phyloP scores from a whole-genome alignment of 208 protist species.

The Spongospora subterranea region DNA sequence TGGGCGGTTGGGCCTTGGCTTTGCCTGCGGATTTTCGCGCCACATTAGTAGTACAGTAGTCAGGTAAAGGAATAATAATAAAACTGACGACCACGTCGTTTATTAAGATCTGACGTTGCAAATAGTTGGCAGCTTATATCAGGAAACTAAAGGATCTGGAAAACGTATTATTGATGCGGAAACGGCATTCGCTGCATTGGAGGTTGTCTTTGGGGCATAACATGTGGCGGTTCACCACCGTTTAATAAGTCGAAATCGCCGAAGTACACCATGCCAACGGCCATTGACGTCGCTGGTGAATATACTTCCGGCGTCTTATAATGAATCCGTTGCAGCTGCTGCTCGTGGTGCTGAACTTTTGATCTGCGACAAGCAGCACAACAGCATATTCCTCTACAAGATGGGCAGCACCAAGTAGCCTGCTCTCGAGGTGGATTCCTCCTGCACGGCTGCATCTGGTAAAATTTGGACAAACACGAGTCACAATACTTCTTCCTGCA shows the following conservation, averaged over 20 bases:
- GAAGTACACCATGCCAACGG: slow-evolving; percentile 50
- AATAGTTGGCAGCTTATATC: no score
- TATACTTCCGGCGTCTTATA: slow-evolving; percentile 32
- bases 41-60: no score
- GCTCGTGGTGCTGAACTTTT: neutral
- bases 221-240: neutral
- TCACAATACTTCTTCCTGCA: slow-evolving; percentile 60
- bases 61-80: no score
- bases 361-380: slow-evolving; percentile 41
- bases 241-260: slow-evolving; percentile 37
- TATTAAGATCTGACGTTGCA: no score
- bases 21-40: no score
- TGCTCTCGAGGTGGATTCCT: slow-evolving; percentile 14
- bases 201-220: neutral
- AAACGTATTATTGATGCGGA: no score
- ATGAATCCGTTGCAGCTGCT: neutral
- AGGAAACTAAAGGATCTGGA: no score
- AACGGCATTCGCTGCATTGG: no score
- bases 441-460: slow-evolving; percentile 36
- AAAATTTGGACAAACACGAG: slow-evolving; percentile 43
- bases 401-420: slow-evolving; percentile 35
- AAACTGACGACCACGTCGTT: no score
- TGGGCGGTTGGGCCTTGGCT: no score
- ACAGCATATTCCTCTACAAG: slow-evolving; percentile 53
- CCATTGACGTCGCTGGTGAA: slow-evolving; percentile 51